Conservation (phyloP, 1,284 basidiomycete species). For the Gymnopus androsaceus region DNA sequence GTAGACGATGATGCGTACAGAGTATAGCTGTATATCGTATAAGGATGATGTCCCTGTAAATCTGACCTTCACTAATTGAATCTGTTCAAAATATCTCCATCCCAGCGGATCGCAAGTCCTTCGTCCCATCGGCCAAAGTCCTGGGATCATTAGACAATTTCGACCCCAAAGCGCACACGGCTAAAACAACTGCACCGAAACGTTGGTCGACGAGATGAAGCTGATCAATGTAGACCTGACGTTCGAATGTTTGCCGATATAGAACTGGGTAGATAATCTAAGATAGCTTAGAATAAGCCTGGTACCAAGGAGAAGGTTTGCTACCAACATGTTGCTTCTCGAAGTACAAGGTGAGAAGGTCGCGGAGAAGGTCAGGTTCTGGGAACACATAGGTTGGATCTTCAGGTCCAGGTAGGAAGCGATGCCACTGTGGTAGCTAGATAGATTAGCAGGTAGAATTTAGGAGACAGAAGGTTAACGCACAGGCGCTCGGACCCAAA, state of each 20-base stretch:
- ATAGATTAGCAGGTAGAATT: not conserved
- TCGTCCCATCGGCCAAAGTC: not conserved
- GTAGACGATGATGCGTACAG: not conserved
- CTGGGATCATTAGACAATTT: slow-evolving; percentile 1
- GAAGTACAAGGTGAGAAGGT: slow-evolving; percentile 5
- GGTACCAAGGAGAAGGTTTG: too few species aligned
- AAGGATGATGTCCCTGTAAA: not conserved
- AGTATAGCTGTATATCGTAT: slow-evolving; percentile 7
- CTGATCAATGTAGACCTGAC: not conserved
- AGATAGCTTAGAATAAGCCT: too few species aligned
- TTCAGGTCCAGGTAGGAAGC: not conserved
- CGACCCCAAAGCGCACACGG: slow-evolving; percentile 9
- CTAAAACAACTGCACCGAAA: slow-evolving; percentile 9
- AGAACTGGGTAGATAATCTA: slow-evolving; percentile 5
- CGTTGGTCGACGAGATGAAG: slow-evolving; percentile 5
- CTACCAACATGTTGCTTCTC: not conserved
- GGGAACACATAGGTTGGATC: slow-evolving; percentile 6
- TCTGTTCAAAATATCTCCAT: slow-evolving; percentile 51
- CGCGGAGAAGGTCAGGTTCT: slow-evolving; percentile 1
- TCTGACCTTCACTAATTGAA: slow-evolving; percentile 21
- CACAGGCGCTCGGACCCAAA: slow-evolving; percentile 12
- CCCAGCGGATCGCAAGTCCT: slow-evolving; percentile 32
- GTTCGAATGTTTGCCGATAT: slow-evolving; percentile 8
- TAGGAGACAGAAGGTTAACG: not conserved
- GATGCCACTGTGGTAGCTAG: not conserved